Conservation (phyloP, 2,329 filamentous ascomycete genomes). For the Fusarium virguliforme region DNA sequence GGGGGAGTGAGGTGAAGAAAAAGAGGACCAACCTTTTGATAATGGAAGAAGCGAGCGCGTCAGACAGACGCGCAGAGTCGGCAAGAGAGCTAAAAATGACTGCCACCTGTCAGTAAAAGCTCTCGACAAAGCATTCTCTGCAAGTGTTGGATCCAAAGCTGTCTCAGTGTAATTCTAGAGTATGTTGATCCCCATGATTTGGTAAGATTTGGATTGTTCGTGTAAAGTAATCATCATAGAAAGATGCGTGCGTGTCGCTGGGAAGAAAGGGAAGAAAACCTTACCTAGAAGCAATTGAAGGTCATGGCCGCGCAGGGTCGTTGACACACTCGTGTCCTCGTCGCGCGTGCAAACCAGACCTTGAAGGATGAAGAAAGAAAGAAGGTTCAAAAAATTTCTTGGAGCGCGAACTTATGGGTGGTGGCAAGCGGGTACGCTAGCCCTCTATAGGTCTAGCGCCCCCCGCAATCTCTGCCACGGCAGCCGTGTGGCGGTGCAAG, state of each 20-base stretch:
- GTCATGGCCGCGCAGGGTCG: slow-evolving; percentile 24
- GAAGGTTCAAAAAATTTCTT: slow-evolving; percentile 48
- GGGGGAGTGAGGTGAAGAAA: slow-evolving; percentile 27
- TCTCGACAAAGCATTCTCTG: slow-evolving; percentile 23
- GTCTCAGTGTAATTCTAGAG: slow-evolving; percentile 73
- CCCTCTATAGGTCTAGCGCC: slow-evolving; percentile 27
- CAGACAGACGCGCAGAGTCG: slow-evolving; percentile 25
- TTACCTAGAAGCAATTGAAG: slow-evolving; percentile 48
- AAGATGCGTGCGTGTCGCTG: slow-evolving; percentile 27
- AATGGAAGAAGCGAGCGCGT: slow-evolving; percentile 22
- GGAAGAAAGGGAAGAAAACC: slow-evolving; percentile 9
- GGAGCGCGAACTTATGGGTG: slow-evolving; percentile 46
- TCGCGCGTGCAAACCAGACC: slow-evolving; percentile 40
- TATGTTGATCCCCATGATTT: slow-evolving; percentile 68
- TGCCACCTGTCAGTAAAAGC: slow-evolving; percentile 39
- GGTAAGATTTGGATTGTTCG: slow-evolving; percentile 78
- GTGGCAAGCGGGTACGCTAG: slow-evolving; percentile 51
- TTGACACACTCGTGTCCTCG: slow-evolving; percentile 45
- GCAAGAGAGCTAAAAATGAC: slow-evolving; percentile 11
- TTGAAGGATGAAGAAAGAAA: slow-evolving; percentile 44
- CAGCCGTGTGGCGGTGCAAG: slow-evolving; percentile 57
- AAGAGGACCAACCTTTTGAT: slow-evolving; percentile 65
- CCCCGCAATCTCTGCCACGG: slow-evolving; percentile 48
- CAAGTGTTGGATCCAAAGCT: slow-evolving; percentile 46
- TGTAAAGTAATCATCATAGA: slow-evolving; percentile 57